Conservation (phyloP, 177 flowering plant species). For the Vitis hybrid region DNA sequence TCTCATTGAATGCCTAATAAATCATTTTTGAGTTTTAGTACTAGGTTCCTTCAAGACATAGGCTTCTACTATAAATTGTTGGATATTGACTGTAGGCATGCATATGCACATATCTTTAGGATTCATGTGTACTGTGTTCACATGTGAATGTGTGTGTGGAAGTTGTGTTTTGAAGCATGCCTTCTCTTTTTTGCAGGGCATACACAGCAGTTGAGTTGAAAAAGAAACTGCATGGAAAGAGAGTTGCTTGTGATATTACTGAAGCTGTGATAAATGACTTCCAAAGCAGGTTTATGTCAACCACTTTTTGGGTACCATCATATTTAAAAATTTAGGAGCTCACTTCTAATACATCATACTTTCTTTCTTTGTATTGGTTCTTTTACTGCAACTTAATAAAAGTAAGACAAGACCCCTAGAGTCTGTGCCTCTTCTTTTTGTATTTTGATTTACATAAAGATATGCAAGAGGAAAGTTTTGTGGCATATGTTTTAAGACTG, state of each 20-base stretch:
- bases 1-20: not conserved
- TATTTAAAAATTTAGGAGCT: not conserved
- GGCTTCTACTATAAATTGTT: not conserved
- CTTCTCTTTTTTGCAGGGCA: slow-evolving; percentile 44
- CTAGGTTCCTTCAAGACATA: not conserved
- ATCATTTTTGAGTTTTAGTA: not conserved
- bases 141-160: not conserved
- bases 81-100: not conserved
- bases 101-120: not conserved
- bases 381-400: not conserved
- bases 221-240: slow-evolving; percentile 67
- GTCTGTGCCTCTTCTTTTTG: no score
- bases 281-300: slow-evolving; percentile 41
- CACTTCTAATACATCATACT: not conserved
- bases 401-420: no score
- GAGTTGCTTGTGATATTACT: slow-evolving; percentile 36
- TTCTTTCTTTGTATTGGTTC: not conserved
- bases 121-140: not conserved
- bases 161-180: no score
- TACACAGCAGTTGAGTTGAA: slow-evolving; percentile 65
- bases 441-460: no score
- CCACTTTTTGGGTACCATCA: not conserved
- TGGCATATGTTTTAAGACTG: no score
- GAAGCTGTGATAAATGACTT: slow-evolving; percentile 57
- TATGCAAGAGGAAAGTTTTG: no score